Base-by-base conservation (phyloP, 2,329 filamentous ascomycete species). In the Calonectria pauciramosa region DNA sequence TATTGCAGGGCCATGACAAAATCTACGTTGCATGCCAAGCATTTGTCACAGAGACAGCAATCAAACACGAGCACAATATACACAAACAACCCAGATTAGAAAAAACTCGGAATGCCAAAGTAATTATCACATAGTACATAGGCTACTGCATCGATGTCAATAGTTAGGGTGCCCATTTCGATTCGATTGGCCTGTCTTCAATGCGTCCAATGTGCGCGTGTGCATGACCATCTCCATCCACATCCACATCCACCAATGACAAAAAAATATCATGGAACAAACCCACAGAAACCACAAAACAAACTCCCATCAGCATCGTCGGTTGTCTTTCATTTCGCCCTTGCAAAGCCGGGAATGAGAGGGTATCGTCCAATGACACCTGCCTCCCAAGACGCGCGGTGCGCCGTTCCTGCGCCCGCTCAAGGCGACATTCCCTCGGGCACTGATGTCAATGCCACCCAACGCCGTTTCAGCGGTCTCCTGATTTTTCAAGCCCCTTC, bases 211-310 rank as follows among this genome's bases (percentile, higher is more conserved):
- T n/a, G 64, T 64, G 47, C 59, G 34, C 59, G 60, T 47, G 47
- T 64, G 68, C 59, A 65, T 70, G 68, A 20, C 51, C 59, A 54
- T 44, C 28, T 51, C 68, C 68, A 47, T 47, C 66, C 54, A 70
- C 59, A 54, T 44, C 28, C 41, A 59, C 68, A 47, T 47, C 66
- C 54, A 70, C 47, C 68, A 64, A 70, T 51, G 49, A 51, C 36
- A 70, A 70, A 44, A 68, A 51, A 30, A 70, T 63, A 65, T 60
- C 59, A 38, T 41, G 41, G 56, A 70, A 36, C 68, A 70, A 70
- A 65, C 47, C 68, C 54, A 70, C 47, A 70, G 14, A 54, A 65
- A 65, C 47, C 47, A 54, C 59, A 38, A 60, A 38, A n/a, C 59
- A 52, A 65, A 64, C 59, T 70, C 51, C 59, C 68, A 38, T 60